Percentiles rank a stretch among this genome's conserved stretches.
Conservation (phyloP, 108 stramenopile genomes). For the Chaetoceros muelleri region DNA sequence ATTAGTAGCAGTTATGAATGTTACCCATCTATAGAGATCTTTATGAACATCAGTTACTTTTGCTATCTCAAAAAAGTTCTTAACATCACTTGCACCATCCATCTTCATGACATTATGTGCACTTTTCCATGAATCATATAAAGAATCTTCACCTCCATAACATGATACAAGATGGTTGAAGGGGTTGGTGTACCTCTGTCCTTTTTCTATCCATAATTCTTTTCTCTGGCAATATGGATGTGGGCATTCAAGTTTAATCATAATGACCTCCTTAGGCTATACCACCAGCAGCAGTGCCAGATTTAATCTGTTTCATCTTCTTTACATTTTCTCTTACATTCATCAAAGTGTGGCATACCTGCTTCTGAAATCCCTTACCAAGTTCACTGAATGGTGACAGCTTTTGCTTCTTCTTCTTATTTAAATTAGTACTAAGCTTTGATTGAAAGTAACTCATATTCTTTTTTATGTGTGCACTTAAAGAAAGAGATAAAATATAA, state of each 20-base stretch:
- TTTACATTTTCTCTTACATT: too few species aligned
- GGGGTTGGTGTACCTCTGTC: neutral
- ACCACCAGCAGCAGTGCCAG: neutral
- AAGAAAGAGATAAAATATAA: too few species aligned
- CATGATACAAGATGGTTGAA: neutral
- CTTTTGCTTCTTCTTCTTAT: too few species aligned
- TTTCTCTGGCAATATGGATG: too few species aligned
- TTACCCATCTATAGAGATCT: constrained; percentile 4
- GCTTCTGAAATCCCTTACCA: neutral
- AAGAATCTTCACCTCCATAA: neutral
- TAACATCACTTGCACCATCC: neutral
- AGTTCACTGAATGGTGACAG: too few species aligned
- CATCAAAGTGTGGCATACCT: neutral
- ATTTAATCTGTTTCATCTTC: too few species aligned
- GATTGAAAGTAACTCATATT: too few species aligned
- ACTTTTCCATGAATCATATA: neutral
- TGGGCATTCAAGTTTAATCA: neutral
- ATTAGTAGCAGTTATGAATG: constrained; percentile 2
- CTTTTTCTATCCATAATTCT: too few species aligned
- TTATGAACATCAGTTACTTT: neutral
- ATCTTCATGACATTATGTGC: neutral
- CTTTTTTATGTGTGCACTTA: too few species aligned
- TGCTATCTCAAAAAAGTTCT: neutral
- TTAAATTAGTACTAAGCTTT: too few species aligned
- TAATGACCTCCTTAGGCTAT: neutral